Evolutionary conservation across 495 filamentous ascomycete genomes (phyloP).

Genomic region (Podospora appendiculata): DNA sequence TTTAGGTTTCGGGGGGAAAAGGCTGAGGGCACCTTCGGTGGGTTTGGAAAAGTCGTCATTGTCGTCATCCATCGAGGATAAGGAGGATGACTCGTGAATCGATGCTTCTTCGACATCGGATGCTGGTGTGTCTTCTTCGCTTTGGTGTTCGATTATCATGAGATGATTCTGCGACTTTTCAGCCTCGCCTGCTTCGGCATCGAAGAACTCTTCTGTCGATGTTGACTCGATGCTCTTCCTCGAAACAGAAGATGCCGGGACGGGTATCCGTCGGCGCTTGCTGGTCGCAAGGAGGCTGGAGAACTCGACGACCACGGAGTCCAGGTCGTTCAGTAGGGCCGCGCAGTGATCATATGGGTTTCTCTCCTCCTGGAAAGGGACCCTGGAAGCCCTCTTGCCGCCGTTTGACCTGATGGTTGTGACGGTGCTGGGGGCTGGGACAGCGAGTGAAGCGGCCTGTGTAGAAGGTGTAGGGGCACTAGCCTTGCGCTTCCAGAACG

Average conservation of each 20-base stretch:
- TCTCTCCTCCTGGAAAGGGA: constrained; percentile 39
- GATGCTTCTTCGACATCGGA: constrained; percentile 51
- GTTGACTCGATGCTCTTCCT: constrained; percentile 70
- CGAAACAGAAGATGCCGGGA: constrained; percentile 40
- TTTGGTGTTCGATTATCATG: constrained; percentile 62
- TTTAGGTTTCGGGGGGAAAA: constrained; percentile 69
- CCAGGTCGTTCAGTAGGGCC: constrained; percentile 72
- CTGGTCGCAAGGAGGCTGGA: constrained; percentile 65
- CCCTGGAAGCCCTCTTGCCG: constrained; percentile 15
- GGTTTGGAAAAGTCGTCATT: constrained; percentile 23
- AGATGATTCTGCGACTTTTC: constrained; percentile 52
- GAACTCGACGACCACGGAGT: constrained; percentile 75
- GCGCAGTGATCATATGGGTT: constrained; percentile 70
- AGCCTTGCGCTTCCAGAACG: constrained; percentile 90
- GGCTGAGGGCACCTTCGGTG: constrained; percentile 33
- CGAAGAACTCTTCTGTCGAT: constrained; percentile 85
- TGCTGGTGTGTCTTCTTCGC: constrained; percentile 45
- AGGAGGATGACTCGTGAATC: constrained; percentile 51
- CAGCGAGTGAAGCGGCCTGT: constrained; percentile 49
- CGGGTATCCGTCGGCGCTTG: constrained; percentile 63
- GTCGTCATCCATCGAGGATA: constrained; percentile 52
- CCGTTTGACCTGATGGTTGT: constrained; percentile 26
- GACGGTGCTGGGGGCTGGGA: constrained; percentile 42
- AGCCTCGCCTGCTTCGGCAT: constrained; percentile 65
- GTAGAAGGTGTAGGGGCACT: constrained; percentile 38